Conservation (phyloP, 2,329 filamentous ascomycete genomes). For the Sporothrix inflata region DNA sequence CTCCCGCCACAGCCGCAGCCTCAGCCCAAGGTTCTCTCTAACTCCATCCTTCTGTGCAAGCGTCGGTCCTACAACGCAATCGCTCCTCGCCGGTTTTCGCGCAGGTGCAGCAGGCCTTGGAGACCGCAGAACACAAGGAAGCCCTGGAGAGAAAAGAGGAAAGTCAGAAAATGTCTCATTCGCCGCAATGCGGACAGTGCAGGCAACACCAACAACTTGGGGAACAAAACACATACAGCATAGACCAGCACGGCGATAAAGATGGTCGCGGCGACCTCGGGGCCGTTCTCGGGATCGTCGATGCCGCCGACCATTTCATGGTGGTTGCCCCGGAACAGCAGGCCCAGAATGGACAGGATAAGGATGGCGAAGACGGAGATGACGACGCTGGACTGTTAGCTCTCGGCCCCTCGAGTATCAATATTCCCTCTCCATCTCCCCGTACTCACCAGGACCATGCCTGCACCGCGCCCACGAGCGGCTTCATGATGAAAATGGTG, state of each 20-base stretch:
- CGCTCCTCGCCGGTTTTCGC: constrained; percentile 79
- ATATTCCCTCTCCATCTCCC: background rate
- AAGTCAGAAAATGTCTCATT: background rate
- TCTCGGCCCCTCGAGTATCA: background rate
- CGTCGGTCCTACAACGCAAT: constrained; percentile 65
- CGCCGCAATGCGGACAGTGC: background rate
- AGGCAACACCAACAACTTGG: no score
- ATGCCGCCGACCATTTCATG: constrained; percentile 80
- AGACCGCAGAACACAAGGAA: constrained; percentile 92
- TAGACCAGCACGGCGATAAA: constrained; percentile 90
- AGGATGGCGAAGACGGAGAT: constrained; percentile 68
- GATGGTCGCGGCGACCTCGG: constrained; percentile 79
- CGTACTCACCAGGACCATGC: constrained; percentile 86
- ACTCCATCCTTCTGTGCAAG: constrained; percentile 27
- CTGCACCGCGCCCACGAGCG: constrained; percentile 86
- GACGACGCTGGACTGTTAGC: constrained; percentile 64
- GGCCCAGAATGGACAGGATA: constrained; percentile 65
- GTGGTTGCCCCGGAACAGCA: constrained; percentile 78
- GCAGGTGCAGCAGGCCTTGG: constrained; percentile 83
- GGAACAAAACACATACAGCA: constrained; percentile 64
- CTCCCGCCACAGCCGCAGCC: background rate
- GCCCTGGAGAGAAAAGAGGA: constrained; percentile 54
- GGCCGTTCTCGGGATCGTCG: constrained; percentile 72
- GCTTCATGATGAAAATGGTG: constrained; percentile 73
- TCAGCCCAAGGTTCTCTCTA: background rate